Percentiles rank a stretch among this genome's conserved stretches.
These are phyloP conservation scores for Acacia pycnantha DNA, from an alignment of 331 rosid genomes.

Conservation along the genomic window DNA sequence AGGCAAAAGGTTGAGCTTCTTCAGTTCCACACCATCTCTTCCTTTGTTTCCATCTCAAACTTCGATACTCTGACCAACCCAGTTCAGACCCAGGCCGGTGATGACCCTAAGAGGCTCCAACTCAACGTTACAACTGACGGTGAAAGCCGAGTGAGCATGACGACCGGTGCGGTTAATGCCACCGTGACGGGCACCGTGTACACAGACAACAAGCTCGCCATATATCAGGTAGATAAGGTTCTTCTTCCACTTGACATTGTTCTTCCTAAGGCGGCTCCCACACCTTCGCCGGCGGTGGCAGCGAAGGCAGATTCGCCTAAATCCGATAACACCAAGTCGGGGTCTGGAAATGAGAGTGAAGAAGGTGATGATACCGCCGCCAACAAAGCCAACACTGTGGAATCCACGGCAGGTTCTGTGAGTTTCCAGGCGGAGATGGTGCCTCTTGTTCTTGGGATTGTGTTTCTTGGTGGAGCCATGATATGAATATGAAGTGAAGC, in stretches of 20 bases:
- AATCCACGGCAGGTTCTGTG: constrained; percentile 21
- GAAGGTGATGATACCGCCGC: constrained; percentile 1
- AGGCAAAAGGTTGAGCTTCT: constrained; percentile 36
- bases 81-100: constrained; percentile 43
- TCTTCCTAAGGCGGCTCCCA: constrained; percentile 5
- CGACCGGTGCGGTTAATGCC: constrained; percentile 38
- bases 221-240: constrained; percentile 53
- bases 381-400: constrained; percentile 18
- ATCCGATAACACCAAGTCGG: constrained; percentile 3
- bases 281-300: background rate
- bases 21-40: constrained; percentile 42
- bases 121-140: constrained; percentile 34
- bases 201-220: constrained; percentile 41
- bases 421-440: background rate
- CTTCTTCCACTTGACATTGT: constrained; percentile 53
- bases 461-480: constrained; percentile 13
- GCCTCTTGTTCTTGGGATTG: constrained; percentile 19
- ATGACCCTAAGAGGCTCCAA: constrained; percentile 30
- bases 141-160: constrained; percentile 36
- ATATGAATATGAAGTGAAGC: background rate
- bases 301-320: constrained; percentile 23
- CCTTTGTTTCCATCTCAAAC: constrained; percentile 40
- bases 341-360: background rate
- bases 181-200: constrained; percentile 37
- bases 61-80: constrained; percentile 43